phyloP scores from a whole-genome alignment of 164 flowering plant species.

The Kingdonia uniflora region DNA sequence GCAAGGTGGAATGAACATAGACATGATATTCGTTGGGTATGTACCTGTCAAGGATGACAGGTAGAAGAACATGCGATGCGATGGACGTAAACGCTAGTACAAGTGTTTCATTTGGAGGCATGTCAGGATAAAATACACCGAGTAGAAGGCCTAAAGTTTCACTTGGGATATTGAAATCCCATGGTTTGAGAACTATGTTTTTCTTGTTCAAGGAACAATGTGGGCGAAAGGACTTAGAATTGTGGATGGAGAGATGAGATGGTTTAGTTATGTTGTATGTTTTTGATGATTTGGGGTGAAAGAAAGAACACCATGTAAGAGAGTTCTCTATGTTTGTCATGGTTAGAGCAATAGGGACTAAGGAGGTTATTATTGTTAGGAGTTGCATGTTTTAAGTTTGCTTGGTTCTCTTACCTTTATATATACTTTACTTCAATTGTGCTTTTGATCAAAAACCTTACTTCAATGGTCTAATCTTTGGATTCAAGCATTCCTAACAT shows the following conservation, averaged over 20 bases:
- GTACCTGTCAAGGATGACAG: not conserved
- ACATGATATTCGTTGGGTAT: conserved; percentile 16
- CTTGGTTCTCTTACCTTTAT: too few species aligned
- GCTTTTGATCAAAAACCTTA: too few species aligned
- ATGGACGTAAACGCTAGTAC: not conserved
- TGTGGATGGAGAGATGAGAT: not conserved
- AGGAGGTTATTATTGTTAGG: too few species aligned
- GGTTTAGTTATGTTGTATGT: not conserved
- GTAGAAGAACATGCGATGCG: not conserved
- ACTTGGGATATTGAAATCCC: not conserved
- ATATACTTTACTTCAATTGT: too few species aligned
- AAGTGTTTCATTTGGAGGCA: conserved; percentile 2
- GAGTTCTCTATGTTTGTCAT: not conserved
- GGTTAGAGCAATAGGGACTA: not conserved
- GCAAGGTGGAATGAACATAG: conserved; percentile 15
- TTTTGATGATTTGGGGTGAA: not conserved
- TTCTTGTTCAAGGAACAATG: conserved; percentile 5
- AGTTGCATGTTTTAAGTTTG: too few species aligned
- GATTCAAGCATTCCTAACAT: too few species aligned
- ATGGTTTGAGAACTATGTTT: not conserved
- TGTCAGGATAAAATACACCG: conserved; percentile 1
- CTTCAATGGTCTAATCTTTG: too few species aligned
- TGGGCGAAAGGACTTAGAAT: not conserved
- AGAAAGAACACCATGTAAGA: not conserved
- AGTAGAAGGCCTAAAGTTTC: conserved; percentile 1